Evolutionary conservation across 495 filamentous ascomycete species (phyloP).

Genomic region (Parmelia sp.): DNA sequence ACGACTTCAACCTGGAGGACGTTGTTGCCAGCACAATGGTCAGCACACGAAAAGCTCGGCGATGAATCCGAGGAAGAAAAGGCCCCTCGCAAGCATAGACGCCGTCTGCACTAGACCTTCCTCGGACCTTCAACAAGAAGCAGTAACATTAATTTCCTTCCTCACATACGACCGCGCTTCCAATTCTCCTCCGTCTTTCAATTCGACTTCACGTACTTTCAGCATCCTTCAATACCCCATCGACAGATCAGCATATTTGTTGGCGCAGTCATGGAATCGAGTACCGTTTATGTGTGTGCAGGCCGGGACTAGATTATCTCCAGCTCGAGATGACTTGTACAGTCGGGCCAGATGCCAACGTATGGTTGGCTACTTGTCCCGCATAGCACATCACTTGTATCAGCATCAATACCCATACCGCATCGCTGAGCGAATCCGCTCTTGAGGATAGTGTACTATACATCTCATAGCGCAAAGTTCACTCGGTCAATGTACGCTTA

Average conservation of each 20-base stretch:
- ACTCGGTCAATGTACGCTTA: not conserved
- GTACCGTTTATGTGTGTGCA: not conserved
- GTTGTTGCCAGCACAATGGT: too few species aligned
- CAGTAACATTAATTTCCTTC: not conserved
- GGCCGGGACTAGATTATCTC: not conserved
- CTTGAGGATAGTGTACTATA: constrained; percentile 4
- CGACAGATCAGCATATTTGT: not conserved
- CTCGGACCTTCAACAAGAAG: not conserved
- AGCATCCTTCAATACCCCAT: not conserved
- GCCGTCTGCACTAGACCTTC: not conserved
- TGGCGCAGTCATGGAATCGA: not conserved
- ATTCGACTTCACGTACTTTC: not conserved
- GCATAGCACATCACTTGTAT: not conserved
- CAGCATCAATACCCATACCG: not conserved
- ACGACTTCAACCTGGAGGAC: not conserved
- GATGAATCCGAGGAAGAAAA: not conserved
- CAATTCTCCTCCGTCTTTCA: not conserved
- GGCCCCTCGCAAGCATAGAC: not conserved
- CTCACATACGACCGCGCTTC: not conserved
- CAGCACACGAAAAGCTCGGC: too few species aligned
- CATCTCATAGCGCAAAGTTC: not conserved
- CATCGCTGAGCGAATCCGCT: not conserved
- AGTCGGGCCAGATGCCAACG: not conserved
- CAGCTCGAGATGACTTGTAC: not conserved
- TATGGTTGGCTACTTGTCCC: not conserved